phyloP scores from a whole-genome alignment of 495 filamentous ascomycete genomes.

The Aspergillus wentii region DNA sequence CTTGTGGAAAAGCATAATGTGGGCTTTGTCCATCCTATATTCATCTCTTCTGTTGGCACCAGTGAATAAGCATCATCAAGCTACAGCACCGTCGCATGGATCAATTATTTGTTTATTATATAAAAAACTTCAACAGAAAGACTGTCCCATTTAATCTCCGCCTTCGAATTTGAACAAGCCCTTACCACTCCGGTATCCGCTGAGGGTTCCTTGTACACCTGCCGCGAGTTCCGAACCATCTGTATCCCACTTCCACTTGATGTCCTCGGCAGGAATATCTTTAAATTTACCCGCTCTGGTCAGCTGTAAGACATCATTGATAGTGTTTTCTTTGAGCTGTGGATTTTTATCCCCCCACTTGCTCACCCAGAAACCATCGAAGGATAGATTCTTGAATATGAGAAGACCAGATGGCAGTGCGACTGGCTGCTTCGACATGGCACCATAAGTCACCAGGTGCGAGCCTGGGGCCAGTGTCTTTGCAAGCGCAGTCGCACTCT shows the following conservation, averaged over 20 bases:
- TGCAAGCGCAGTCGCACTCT: constrained; percentile 67
- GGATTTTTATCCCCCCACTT: constrained; percentile 78
- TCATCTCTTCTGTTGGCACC: too few species aligned
- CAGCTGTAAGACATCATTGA: constrained; percentile 74
- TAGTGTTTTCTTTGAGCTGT: constrained; percentile 67
- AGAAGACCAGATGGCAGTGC: constrained; percentile 69
- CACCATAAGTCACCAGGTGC: constrained; percentile 89
- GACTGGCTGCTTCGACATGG: constrained; percentile 84
- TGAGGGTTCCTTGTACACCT: constrained; percentile 69
- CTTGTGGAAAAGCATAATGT: constrained; percentile 19
- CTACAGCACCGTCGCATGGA: too few species aligned
- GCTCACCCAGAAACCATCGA: constrained; percentile 93
- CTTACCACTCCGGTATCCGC: constrained; percentile 80
- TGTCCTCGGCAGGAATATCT: constrained; percentile 72
- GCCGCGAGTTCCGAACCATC: constrained; percentile 55
- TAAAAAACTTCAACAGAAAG: too few species aligned
- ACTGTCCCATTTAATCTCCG: constrained; percentile 35
- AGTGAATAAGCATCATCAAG: too few species aligned
- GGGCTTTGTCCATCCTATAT: background rate
- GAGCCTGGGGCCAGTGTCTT: constrained; percentile 59
- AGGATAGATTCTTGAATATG: constrained; percentile 85
- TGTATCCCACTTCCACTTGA: constrained; percentile 77
- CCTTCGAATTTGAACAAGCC: constrained; percentile 78
- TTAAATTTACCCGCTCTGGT: constrained; percentile 71
- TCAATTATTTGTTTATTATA: constrained; percentile 11